These are phyloP conservation scores for Dactylorhiza incarnata DNA, from an alignment of 106 monocot genomes.

Conservation along the genomic window DNA sequence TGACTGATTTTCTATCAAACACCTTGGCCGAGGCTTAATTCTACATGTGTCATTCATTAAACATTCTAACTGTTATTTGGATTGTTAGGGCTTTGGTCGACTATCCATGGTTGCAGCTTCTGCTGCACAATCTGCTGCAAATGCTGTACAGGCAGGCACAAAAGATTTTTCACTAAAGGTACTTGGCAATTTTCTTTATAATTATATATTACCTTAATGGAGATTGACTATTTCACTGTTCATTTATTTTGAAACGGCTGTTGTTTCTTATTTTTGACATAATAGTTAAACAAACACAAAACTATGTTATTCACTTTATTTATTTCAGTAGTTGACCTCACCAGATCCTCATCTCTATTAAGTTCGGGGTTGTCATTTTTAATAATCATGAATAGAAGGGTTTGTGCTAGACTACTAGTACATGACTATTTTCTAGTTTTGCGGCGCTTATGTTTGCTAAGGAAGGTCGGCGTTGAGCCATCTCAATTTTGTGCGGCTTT, in stretches of 20 bases:
- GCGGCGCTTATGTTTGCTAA: not conserved
- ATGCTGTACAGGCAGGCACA: constrained; percentile 22
- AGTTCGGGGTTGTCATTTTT: not conserved
- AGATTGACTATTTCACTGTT: not conserved
- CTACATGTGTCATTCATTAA: not conserved
- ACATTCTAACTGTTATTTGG: not conserved
- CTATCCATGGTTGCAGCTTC: constrained; percentile 32
- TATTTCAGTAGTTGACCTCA: not conserved
- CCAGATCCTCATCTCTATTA: not conserved
- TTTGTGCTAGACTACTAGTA: not conserved
- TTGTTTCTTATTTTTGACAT: not conserved
- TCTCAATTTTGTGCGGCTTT: not conserved
- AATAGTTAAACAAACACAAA: not conserved
- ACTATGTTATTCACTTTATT: not conserved
- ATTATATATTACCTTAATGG: not conserved
- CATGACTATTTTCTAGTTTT: not conserved
- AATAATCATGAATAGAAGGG: not conserved
- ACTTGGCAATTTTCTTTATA: not conserved
- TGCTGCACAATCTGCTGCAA: constrained; percentile 37
- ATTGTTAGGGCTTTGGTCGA: constrained; percentile 24
- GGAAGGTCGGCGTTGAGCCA: not conserved
- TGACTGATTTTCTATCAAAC: not conserved
- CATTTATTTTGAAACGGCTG: not conserved
- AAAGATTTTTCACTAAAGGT: constrained; percentile 40
- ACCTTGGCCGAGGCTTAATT: not conserved